Percentiles rank a stretch among this genome's conserved stretches.
Evolutionary conservation across 345 rosid genomes (phyloP).

Genomic region (Salix exigua): DNA sequence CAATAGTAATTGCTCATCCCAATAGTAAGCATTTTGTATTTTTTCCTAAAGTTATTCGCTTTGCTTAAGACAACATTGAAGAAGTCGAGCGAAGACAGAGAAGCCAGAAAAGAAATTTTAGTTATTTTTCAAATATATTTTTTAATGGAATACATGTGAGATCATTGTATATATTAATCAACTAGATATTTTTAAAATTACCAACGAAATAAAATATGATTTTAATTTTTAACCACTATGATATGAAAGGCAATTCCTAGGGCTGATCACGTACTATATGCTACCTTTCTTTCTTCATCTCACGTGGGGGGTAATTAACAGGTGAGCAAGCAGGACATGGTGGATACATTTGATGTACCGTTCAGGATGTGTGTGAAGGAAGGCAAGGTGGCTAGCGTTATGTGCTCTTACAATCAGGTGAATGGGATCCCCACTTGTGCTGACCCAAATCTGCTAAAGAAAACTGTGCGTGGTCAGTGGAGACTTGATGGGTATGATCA

Average conservation of each 20-base stretch:
- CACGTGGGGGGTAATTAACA: neutral
- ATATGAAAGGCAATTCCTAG: neutral
- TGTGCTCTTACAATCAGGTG: constrained; percentile 38
- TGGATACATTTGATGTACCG: constrained; percentile 33
- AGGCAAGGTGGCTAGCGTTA: constrained; percentile 31
- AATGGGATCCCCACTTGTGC: constrained; percentile 36
- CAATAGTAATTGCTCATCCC: neutral
- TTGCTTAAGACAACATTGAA: neutral
- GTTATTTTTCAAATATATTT: too few species aligned
- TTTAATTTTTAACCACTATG: too few species aligned
- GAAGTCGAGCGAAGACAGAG: too few species aligned
- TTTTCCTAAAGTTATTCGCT: neutral
- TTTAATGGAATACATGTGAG: too few species aligned
- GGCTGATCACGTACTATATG: neutral
- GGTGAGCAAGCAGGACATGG: constrained; percentile 35
- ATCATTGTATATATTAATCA: too few species aligned
- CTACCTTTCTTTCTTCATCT: neutral
- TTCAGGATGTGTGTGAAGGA: constrained; percentile 28
- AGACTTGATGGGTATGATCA: constrained; percentile 22
- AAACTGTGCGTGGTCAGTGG: constrained; percentile 28
- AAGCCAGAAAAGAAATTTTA: too few species aligned
- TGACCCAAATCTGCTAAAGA: constrained; percentile 24
- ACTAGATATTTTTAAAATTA: too few species aligned
- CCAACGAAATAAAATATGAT: too few species aligned
- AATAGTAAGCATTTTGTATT: neutral